These are phyloP conservation scores for Tremellales sp. DNA, from an alignment of 1,284 basidiomycete genomes.

Conservation along the genomic window DNA sequence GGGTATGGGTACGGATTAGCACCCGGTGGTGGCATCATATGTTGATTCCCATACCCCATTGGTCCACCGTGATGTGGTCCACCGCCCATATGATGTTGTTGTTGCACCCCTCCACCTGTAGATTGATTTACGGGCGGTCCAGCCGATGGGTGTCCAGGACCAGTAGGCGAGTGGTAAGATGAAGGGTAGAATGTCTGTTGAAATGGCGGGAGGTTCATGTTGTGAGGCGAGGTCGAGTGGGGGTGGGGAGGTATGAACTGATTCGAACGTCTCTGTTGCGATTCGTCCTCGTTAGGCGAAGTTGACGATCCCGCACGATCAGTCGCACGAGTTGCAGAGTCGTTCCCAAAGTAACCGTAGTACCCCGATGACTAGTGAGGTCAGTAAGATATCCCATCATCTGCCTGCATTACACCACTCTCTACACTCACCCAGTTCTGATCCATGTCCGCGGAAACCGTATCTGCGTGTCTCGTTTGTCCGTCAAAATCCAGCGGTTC, in stretches of 20 bases:
- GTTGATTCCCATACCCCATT: not conserved
- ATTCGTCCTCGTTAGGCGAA: not conserved
- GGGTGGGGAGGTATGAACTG: not conserved
- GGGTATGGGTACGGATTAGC: conserved; percentile 1
- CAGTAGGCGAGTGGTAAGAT: not conserved
- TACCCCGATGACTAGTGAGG: not conserved
- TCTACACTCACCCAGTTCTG: not conserved
- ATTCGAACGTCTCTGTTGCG: not conserved
- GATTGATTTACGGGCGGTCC: not conserved
- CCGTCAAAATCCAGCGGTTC: too few species aligned
- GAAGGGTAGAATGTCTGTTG: conserved; percentile 7
- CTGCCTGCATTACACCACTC: not conserved
- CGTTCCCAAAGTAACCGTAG: not conserved
- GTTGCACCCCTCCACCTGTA: too few species aligned
- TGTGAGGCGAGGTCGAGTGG: not conserved
- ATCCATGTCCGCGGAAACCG: too few species aligned
- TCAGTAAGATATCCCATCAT: not conserved
- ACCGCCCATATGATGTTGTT: too few species aligned
- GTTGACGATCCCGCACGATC: not conserved
- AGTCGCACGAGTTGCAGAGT: not conserved
- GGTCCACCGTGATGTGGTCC: conserved; percentile 1
- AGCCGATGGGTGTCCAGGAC: not conserved
- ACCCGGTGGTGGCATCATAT: not conserved
- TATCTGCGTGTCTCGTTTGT: too few species aligned
- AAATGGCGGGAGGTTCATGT: conserved; percentile 10